Evolutionary conservation across 139 green algal species (phyloP), one percentile per base, ranked within the genome.

Genomic region (Chlamydomonas sphaeroides): DNA sequence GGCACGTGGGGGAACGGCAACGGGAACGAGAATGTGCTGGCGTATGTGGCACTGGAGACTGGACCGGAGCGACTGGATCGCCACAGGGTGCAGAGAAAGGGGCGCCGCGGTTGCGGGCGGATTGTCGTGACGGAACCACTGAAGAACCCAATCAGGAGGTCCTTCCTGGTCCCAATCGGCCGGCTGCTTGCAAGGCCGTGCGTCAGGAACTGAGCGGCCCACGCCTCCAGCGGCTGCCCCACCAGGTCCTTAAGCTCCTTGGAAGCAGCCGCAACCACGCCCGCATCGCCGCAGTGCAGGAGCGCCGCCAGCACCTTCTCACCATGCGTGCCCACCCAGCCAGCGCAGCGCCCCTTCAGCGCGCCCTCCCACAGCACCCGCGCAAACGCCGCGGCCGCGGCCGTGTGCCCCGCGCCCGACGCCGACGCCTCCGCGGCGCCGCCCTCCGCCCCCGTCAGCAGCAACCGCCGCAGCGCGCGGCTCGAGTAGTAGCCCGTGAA

Each of bases 301-400:
- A 94, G 38, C n/a, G 89, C 91, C 49, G 91, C 91, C 38, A 96
- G 69, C 56, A 87, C 89, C 86, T 97, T 97, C 68, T 92, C 93
- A 1, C 80, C 92, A 80, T 96, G 93, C 2, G 72, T 86, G 33
- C 80, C 87, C 33, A 91, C 79, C 89, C 88, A 92, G 48, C 85
- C 51, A 45, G 66, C 65, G 63, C 89, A 95, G 11, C 76, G 85
- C 2, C 92, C 93, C 61, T 85, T 51, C 17, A 93, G 57, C 15
- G 72, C 89, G 26, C 57, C 45, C 8, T 71, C 35, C 92, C 92
- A 95, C 51, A 96, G 70, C 84, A 56, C 51, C 72, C 80, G 23
- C 0, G 70, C 87, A 82, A 92, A 89, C 0, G 53, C 59, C 10
- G 67, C 78, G 1, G 63, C 62, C 63, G 61, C 30, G n/a, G n/a